Percentiles rank a stretch among this genome's conserved stretches.
phyloP scores from a whole-genome alignment of 805 yeast species.

The Zygosaccharomyces pseudorouxii region DNA sequence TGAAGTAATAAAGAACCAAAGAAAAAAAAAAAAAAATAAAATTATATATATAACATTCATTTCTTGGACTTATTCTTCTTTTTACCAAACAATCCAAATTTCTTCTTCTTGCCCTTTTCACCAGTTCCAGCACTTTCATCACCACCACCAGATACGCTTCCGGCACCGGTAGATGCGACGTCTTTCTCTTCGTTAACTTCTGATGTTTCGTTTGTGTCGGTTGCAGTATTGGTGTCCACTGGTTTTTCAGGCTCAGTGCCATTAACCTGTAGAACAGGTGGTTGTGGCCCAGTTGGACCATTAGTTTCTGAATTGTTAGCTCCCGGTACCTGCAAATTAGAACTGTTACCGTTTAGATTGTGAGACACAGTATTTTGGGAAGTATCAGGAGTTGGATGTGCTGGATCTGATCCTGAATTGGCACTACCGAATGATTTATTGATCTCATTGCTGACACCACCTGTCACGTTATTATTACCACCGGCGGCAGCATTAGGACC shows the following conservation, averaged over 20 bases:
- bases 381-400: conserved; percentile 16
- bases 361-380: conserved; percentile 26
- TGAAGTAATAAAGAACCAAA: too few species aligned
- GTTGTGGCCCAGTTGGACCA: conserved; percentile 6
- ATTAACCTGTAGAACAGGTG: conserved; percentile 17
- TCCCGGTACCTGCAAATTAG: conserved; percentile 3
- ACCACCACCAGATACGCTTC: conserved; percentile 7
- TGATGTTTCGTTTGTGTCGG: conserved; percentile 8
- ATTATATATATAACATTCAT: conserved; percentile 10
- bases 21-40: too few species aligned
- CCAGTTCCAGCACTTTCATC: conserved; percentile 8
- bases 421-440: not conserved
- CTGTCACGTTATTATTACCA: conserved; percentile 14
- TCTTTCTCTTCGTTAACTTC: conserved; percentile 2
- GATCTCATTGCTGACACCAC: not conserved
- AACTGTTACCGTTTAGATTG: conserved; percentile 13
- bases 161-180: not conserved
- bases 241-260: conserved; percentile 13
- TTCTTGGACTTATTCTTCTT: conserved; percentile 24
- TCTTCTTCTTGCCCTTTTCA: conserved; percentile 30
- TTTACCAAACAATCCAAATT: conserved; percentile 30
- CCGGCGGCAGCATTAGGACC: conserved; percentile 5
- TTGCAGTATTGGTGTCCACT: conserved; percentile 10
- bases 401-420: not conserved
- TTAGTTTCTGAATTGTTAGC: not conserved